Percentiles rank a stretch among this genome's conserved stretches.
Conservation (phyloP, 768 basidiomycete species). For the Mycena sanguinolenta region DNA sequence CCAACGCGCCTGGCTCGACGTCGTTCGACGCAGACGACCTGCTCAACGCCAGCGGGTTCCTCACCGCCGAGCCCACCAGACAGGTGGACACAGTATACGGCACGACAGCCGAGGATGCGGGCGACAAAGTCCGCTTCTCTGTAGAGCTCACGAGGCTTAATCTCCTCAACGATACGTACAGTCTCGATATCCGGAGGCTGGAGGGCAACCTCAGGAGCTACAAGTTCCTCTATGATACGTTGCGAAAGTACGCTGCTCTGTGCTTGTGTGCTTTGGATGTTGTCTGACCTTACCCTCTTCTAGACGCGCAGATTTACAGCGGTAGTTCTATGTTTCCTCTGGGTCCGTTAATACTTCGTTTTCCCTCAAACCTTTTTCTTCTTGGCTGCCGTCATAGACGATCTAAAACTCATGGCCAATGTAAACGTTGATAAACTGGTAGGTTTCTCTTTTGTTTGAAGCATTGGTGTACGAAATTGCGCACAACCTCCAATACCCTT, state of each 20-base stretch:
- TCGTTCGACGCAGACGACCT: conserved; percentile 65
- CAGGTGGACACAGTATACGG: conserved; percentile 78
- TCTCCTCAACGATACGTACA: conserved; percentile 90
- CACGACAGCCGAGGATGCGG: conserved; percentile 82
- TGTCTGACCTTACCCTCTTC: background rate
- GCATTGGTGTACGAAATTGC: too few relatives aligned
- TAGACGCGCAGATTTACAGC: conserved; percentile 62
- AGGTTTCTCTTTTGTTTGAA: too few relatives aligned
- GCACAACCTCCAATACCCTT: too few relatives aligned
- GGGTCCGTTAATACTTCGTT: too few relatives aligned
- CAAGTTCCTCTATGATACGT: conserved; percentile 90
- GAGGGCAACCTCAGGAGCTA: conserved; percentile 95
- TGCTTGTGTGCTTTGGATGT: conserved; percentile 3
- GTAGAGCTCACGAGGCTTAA: conserved; percentile 94
- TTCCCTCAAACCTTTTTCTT: too few relatives aligned
- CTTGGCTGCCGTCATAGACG: too few relatives aligned
- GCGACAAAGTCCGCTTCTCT: conserved; percentile 96
- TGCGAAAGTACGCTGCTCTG: conserved; percentile 78
- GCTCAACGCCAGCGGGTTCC: conserved; percentile 50
- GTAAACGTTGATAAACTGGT: too few relatives aligned
- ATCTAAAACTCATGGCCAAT: too few relatives aligned
- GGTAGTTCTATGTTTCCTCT: conserved; percentile 37
- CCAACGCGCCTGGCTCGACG: conserved; percentile 56
- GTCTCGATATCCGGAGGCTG: conserved; percentile 91
- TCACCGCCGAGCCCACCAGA: conserved; percentile 55